These are phyloP conservation scores for Rhizophagus clarus DNA, from an alignment of 192 early-diverging fungal genomes.

Conservation along the genomic window DNA sequence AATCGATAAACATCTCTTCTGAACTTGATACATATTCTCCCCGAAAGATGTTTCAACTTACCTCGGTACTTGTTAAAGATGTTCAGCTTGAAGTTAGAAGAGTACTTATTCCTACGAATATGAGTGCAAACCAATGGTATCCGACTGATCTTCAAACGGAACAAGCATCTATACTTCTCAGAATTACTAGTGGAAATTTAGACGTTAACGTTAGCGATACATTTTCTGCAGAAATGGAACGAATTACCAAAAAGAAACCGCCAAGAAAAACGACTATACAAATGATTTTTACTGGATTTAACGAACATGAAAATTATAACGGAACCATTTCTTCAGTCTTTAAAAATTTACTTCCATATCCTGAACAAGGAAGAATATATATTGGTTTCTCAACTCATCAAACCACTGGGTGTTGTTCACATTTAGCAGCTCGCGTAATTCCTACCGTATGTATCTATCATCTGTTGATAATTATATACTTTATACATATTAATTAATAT, in stretches of 20 bases:
- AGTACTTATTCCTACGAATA: slow-evolving; percentile 38
- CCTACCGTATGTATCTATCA: slow-evolving; percentile 61
- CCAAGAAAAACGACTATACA: slow-evolving; percentile 70
- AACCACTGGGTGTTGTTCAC: slow-evolving; percentile 84
- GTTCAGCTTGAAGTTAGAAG: slow-evolving; percentile 60
- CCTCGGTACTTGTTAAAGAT: slow-evolving; percentile 56
- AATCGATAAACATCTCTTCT: slow-evolving; percentile 58
- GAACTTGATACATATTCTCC: slow-evolving; percentile 62
- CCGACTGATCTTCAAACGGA: slow-evolving; percentile 30
- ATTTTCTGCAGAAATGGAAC: slow-evolving; percentile 80
- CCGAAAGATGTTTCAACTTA: slow-evolving; percentile 72
- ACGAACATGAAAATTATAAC: slow-evolving; percentile 59
- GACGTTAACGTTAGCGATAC: slow-evolving; percentile 55
- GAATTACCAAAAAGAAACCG: slow-evolving; percentile 86
- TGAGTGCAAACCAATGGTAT: not conserved
- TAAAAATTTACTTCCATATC: slow-evolving; percentile 69
- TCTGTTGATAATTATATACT: not conserved
- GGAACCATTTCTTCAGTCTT: slow-evolving; percentile 55
- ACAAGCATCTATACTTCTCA: slow-evolving; percentile 65
- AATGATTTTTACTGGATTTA: slow-evolving; percentile 72
- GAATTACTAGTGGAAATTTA: slow-evolving; percentile 65
- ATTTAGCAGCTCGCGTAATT: slow-evolving; percentile 82
- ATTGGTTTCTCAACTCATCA: slow-evolving; percentile 93
- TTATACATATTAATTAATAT: not conserved
- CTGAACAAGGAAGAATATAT: slow-evolving; percentile 81